Base-by-base conservation (phyloP, 148 eudicot species). In the Vaccinium corymbosum region DNA sequence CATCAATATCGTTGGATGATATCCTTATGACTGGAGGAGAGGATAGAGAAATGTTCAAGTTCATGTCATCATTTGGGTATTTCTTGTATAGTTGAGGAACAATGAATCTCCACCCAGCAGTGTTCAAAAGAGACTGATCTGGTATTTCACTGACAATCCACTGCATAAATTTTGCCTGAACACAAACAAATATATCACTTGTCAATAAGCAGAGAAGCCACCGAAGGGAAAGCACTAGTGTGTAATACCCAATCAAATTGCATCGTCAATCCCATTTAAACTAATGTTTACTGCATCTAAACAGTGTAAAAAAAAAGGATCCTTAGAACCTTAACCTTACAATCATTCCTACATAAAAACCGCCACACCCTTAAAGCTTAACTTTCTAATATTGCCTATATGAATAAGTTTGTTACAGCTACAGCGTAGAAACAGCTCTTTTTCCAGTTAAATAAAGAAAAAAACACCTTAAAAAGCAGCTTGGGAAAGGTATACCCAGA, bases 31-130 rank as follows among this genome's bases (percentile, higher is more conserved):
- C 77, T 52, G 95, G 95, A 81, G 94, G 90, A 87, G 91, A 87
- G 74, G 91, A 87, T 20, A 94, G 84, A 79, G 95, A 92, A 79
- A 94, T 88, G 64, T 94, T 92, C 85, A 94, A 78, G 85, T 90
- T 87, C 94, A 94, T 92, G 85, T 90, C 95, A 79, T 88, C 92
- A 81, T 92, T 91, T 73, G 95, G 97, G 84, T 92, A 94, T 64
- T 89, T 90, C 90, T 85, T 94, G 90, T 94, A 94, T 35, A 94
- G 88, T 85, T 88, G 95, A 78, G 97, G 97, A 78, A 94, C 85
- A 72, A 94, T 91, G 84, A 92, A 94, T 89, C 97, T 87, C 97
- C 97, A 92, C 76, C 97, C 95, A 71, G 86, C 92, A 83, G 97
- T 94, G 90, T 94, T 94, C 70, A 94, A 80, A 82, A 92, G 93